Conservation (phyloP, 345 rosid species). For the Odontarrhena argentea region DNA sequence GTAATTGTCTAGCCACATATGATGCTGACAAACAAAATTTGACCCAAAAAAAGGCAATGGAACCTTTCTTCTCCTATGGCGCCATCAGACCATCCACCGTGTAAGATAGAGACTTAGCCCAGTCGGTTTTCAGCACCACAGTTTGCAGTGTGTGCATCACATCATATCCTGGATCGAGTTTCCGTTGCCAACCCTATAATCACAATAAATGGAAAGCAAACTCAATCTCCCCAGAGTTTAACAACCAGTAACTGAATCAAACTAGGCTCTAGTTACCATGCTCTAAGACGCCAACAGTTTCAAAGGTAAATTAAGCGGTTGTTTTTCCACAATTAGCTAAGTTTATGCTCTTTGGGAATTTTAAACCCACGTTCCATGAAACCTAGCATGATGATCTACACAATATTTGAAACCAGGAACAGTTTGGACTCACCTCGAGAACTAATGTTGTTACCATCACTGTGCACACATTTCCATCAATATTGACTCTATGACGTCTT, state of each 20-base stretch:
- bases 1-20: slow-evolving; percentile 29
- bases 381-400: slow-evolving; percentile 7
- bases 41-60: not conserved
- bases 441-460: slow-evolving; percentile 98
- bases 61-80: slow-evolving; percentile 51
- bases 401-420: not conserved
- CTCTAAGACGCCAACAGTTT: slow-evolving; percentile 10
- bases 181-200: slow-evolving; percentile 95
- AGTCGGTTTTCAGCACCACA: slow-evolving; percentile 78
- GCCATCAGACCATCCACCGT: slow-evolving; percentile 97
- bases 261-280: slow-evolving; percentile 20
- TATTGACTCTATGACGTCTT: slow-evolving; percentile 81
- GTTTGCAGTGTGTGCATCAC: slow-evolving; percentile 92
- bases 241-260: slow-evolving; percentile 15
- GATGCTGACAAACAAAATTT: slow-evolving; percentile 38
- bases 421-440: slow-evolving; percentile 75
- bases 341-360: slow-evolving; percentile 7
- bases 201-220: not conserved
- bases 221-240: slow-evolving; percentile 10
- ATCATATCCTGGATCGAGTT: slow-evolving; percentile 85
- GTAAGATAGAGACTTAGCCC: slow-evolving; percentile 95
- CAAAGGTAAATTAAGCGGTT: not conserved
- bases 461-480: slow-evolving; percentile 95
- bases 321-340: not conserved
- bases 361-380: slow-evolving; percentile 10